Conservation (phyloP, 106 monocot species). For the Posidonia australis region DNA sequence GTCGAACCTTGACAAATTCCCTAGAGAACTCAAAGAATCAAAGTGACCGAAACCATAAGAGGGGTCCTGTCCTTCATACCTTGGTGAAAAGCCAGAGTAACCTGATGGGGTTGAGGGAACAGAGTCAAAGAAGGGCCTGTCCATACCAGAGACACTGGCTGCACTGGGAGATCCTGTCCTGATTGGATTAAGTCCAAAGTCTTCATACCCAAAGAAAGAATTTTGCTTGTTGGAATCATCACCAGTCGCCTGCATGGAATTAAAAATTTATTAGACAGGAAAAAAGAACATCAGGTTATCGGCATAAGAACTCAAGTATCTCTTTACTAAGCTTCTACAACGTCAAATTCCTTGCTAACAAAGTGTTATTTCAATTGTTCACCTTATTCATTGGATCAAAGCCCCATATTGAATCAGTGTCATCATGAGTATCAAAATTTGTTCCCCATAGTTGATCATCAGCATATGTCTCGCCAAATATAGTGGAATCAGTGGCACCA, state of each 20-base stretch:
- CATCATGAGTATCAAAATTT: slow-evolving; percentile 64
- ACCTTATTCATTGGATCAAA: slow-evolving; percentile 34
- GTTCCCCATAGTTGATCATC: slow-evolving; percentile 64
- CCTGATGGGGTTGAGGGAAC: slow-evolving; percentile 64
- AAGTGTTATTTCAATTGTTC: background rate
- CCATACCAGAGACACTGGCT: slow-evolving; percentile 25
- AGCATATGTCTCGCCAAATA: slow-evolving; percentile 48
- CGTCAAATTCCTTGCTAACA: too few relatives aligned
- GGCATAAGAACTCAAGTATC: background rate
- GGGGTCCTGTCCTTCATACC: slow-evolving; percentile 38
- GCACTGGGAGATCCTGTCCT: slow-evolving; percentile 46
- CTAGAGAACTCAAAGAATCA: slow-evolving; percentile 58
- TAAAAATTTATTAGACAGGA: slow-evolving; percentile 1
- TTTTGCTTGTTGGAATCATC: slow-evolving; percentile 18
- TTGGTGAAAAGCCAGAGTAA: slow-evolving; percentile 45
- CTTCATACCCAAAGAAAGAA: slow-evolving; percentile 44
- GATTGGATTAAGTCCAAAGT: slow-evolving; percentile 55
- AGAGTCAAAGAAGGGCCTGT: slow-evolving; percentile 68
- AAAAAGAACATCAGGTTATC: background rate
- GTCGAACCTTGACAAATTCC: slow-evolving; percentile 42
- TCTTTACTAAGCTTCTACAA: background rate
- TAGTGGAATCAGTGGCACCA: slow-evolving; percentile 57
- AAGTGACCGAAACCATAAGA: slow-evolving; percentile 46
- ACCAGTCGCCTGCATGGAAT: slow-evolving; percentile 34
- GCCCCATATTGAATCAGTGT: slow-evolving; percentile 83